A percentile compares a stretch with the other conserved stretches of the same genome.
These are phyloP conservation scores for Melampsora larici-populina DNA, from an alignment of 1,284 basidiomycete genomes.

Conservation along the genomic window DNA sequence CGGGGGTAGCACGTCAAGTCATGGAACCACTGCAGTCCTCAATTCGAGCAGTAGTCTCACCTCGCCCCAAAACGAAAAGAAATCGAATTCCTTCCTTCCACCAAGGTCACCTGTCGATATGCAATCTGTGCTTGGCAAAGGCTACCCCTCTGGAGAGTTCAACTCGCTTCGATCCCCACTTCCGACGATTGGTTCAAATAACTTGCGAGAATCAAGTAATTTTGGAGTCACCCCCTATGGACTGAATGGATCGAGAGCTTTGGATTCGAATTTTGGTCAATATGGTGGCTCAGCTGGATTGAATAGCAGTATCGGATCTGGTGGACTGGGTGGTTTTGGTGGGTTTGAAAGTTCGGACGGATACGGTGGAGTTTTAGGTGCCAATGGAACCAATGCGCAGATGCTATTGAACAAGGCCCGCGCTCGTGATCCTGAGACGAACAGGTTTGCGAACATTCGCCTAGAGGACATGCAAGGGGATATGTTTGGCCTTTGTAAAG, in stretches of 20 bases:
- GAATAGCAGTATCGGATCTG: slow-evolving; percentile 6
- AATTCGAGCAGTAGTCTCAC: not conserved
- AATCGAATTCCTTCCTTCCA: slow-evolving; percentile 6
- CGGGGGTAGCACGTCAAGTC: not conserved
- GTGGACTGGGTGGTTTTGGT: slow-evolving; percentile 9
- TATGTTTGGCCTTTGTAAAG: slow-evolving; percentile 43
- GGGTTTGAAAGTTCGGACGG: slow-evolving; percentile 31
- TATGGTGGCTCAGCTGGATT: slow-evolving; percentile 4
- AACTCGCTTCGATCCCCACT: slow-evolving; percentile 13
- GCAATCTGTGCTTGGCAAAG: slow-evolving; percentile 2
- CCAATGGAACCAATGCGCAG: not conserved
- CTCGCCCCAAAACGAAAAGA: slow-evolving; percentile 36
- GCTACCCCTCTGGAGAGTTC: slow-evolving; percentile 18
- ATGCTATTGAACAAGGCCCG: slow-evolving; percentile 1
- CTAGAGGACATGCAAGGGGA: slow-evolving; percentile 87
- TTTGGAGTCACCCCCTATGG: slow-evolving; percentile 13
- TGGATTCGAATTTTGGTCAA: slow-evolving; percentile 13
- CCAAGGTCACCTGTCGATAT: slow-evolving; percentile 25
- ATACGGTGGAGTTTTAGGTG: slow-evolving; percentile 1
- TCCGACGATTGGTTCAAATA: slow-evolving; percentile 11
- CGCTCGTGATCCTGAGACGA: slow-evolving; percentile 61
- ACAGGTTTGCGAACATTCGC: slow-evolving; percentile 88
- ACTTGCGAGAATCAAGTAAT: not conserved
- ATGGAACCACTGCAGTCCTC: not conserved
- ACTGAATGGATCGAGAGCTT: not conserved